These are phyloP conservation scores for Sequoiadendron giganteum DNA, from an alignment of 75 land plant species.

Conservation along the genomic window DNA sequence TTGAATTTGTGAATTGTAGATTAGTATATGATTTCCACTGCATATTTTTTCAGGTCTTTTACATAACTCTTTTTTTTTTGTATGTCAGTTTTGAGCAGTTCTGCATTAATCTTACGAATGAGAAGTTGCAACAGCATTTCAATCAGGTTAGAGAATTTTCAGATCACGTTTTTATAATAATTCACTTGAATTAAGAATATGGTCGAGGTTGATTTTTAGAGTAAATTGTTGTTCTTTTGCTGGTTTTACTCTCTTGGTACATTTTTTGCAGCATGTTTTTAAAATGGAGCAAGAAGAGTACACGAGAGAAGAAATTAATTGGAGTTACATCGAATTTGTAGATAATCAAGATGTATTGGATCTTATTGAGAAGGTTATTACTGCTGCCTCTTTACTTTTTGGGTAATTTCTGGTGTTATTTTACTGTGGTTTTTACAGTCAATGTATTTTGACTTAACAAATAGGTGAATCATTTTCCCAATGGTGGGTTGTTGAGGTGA, in stretches of 20 bases:
- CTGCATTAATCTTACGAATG: constrained; percentile 54
- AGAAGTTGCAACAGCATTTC: constrained; percentile 58
- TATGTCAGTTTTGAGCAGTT: constrained; percentile 45
- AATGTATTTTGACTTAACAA: not conserved
- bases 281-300: constrained; percentile 99
- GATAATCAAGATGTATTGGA: constrained; percentile 99
- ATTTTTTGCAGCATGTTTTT: constrained; percentile 80
- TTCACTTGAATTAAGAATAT: not conserved
- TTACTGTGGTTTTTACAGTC: not conserved
- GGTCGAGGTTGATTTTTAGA: not conserved
- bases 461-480: not conserved
- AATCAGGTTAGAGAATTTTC: constrained; percentile 35
- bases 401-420: not conserved
- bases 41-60: not conserved
- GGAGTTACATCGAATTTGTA: constrained; percentile 99
- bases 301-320: constrained; percentile 89
- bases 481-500: not conserved
- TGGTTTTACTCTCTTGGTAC: not conserved
- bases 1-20: not conserved
- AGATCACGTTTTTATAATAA: not conserved
- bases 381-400: not conserved
- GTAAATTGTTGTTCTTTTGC: not conserved
- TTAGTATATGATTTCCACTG: not conserved
- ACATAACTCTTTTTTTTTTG: not conserved
- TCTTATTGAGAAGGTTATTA: constrained; percentile 89